A percentile compares a stretch with the other conserved stretches of the same genome.
These are phyloP conservation scores for Fusarium sp. DNA, from an alignment of 2,329 filamentous ascomycete genomes.

Conservation along the genomic window DNA sequence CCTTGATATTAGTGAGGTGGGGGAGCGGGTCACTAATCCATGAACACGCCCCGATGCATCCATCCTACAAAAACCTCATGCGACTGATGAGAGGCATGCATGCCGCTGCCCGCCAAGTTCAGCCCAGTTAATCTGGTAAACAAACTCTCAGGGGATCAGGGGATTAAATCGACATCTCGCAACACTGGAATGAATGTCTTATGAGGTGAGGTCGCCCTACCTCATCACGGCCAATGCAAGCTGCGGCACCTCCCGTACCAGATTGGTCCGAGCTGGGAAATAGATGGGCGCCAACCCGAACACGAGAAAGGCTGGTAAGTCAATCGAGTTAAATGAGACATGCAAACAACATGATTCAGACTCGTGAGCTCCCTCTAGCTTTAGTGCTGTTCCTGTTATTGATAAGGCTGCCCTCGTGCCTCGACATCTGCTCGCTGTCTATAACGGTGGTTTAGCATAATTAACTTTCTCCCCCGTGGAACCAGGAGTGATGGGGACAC, in stretches of 20 bases:
- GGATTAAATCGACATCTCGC: background rate
- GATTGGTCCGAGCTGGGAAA: slow-evolving; percentile 21
- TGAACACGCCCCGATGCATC: slow-evolving; percentile 13
- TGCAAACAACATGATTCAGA: slow-evolving; percentile 23
- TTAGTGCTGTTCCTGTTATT: background rate
- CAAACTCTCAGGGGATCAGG: background rate
- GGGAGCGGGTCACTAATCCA: slow-evolving; percentile 12
- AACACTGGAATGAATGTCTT: slow-evolving; percentile 8
- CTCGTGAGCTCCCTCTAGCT: slow-evolving; percentile 15
- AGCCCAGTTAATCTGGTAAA: background rate
- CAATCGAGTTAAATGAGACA: slow-evolving; percentile 34
- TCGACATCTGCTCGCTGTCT: background rate
- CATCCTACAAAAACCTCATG: slow-evolving; percentile 2
- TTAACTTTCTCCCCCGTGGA: slow-evolving; percentile 10
- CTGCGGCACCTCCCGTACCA: slow-evolving; percentile 24
- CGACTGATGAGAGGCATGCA: background rate
- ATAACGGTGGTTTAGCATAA: slow-evolving; percentile 10
- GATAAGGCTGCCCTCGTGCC: slow-evolving; percentile 10
- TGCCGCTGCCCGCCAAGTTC: background rate
- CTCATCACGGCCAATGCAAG: slow-evolving; percentile 8
- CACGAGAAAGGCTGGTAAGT: slow-evolving; percentile 23
- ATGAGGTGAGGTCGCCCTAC: slow-evolving; percentile 4
- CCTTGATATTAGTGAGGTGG: slow-evolving; percentile 29
- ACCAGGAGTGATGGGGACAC: slow-evolving; percentile 3
- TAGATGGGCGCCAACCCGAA: slow-evolving; percentile 24